Evolutionary conservation across 2,329 filamentous ascomycete species (phyloP), one percentile per base, ranked within the genome.

Genomic region (Penicillium capsulatum): DNA sequence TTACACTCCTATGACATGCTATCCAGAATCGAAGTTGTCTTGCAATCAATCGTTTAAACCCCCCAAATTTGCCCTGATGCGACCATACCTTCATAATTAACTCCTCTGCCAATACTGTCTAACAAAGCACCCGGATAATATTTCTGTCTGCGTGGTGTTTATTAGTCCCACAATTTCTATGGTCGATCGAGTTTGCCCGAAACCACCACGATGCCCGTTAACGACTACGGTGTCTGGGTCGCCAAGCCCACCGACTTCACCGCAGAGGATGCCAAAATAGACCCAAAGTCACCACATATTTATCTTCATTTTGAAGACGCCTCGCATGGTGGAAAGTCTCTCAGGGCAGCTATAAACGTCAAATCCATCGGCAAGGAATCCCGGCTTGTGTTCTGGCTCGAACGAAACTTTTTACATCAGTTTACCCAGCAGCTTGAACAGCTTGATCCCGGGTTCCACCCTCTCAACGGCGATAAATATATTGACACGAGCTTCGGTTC

Each of bases 221-320:
- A 27, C 11, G 31, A 45, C 16, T 54, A 54, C 33, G 51, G 51
- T 17, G 36, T 54, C 2, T 54, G 48, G 51, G 51, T 50, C 28
- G 44, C 29, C 17, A 28, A 13, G 3, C 38, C 47, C 7, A 39
- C 40, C 6, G 19, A 38, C 11, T 52, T 45, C 35, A 19, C 17
- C 10, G n/a, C 45, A 10, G 47, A 50, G 36, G 28, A 44, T 14
- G 30, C 20, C 3, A 16, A 32, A 3, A 22, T 50, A 3, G 40
- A 41, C 17, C 28, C 34, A 9, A 29, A 29, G 10, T 42, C 45
- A 5, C 39, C 49, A 2, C 44, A 52, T 31, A 37, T 52, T 2
- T 45, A 40, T 13, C 33, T 52, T 0, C 48, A 45, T 27, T 50
- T 45, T 15, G 19, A 42, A 26, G 50, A 49, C 9, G 19, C 19